Conservation (phyloP, 768 basidiomycete species). For the Tulasnella sp. region DNA sequence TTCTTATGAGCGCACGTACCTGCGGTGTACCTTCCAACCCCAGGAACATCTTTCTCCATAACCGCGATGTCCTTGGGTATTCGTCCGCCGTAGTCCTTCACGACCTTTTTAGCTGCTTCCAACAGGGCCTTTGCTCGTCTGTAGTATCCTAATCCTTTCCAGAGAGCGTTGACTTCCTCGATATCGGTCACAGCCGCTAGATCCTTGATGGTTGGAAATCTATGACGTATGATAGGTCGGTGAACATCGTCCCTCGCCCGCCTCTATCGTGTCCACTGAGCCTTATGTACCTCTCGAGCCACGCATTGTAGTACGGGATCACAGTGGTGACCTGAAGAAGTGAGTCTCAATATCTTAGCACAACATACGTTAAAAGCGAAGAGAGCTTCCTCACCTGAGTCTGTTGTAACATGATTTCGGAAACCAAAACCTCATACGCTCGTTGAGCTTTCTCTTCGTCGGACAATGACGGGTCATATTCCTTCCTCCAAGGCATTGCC, state of each 20-base stretch:
- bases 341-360: neutral
- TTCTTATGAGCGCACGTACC: conserved; percentile 40
- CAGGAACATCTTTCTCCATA: conserved; percentile 74
- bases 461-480: conserved; percentile 36
- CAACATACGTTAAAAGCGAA: neutral
- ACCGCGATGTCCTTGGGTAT: conserved; percentile 72
- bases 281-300: conserved; percentile 74
- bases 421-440: conserved; percentile 85
- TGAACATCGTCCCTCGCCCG: neutral
- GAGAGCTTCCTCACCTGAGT: conserved; percentile 40
- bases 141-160: conserved; percentile 91
- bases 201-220: conserved; percentile 71
- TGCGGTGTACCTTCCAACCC: conserved; percentile 81
- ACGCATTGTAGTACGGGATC: conserved; percentile 84
- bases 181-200: conserved; percentile 66
- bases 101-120: conserved; percentile 69
- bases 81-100: conserved; percentile 49
- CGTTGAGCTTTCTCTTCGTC: conserved; percentile 61
- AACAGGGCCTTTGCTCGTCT: conserved; percentile 75
- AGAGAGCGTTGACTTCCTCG: conserved; percentile 77
- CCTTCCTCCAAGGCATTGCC: conserved; percentile 89
- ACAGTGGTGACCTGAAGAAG: conserved; percentile 52
- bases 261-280: neutral
- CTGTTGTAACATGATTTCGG: conserved; percentile 94
- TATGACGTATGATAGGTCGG: conserved; percentile 21